Evolutionary conservation across 495 filamentous ascomycete species (phyloP), one percentile per base, ranked within the genome.

Genomic region (Astrocystis sublimbata): DNA sequence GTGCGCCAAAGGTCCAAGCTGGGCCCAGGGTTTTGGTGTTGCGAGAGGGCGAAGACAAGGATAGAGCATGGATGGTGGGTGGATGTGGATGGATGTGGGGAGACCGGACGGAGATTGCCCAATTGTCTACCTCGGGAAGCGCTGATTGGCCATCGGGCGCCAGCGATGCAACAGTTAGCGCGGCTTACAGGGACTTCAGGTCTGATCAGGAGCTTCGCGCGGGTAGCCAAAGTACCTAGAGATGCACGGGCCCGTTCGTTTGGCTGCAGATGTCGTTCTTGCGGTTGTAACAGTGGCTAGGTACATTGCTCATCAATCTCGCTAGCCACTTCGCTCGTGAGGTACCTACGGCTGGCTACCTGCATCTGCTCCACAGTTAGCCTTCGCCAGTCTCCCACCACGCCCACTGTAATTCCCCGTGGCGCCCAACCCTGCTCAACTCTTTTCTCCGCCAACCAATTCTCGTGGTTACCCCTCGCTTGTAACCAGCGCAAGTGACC

Each of bases 1-100:
- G 57, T 56, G 51, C 51, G 61, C 63, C 64, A 65, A 59, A 63
- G 21, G 63, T 50, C 50, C 43, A 36, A 49, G 43, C 33, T 35
- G 38, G 17, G 31, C 21, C 31, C 9, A 35, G 36, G 12, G 45
- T 51, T 40, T 49, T 51, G 45, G 46, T 52, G 46, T 42, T 41
- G 43, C 9, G 58, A 54, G 21, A 38, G 53, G 3, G 47, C 35
- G 21, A 23, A n/a, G 28, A 30, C 10, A 49, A 15, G 4, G 2
- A 4, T 8, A 35, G 57, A 49, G 35, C 46, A 33, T 43, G 47
- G 33, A 6, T 36, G 12, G 35, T n/a, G 21, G 33, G n/a, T n/a
- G n/a, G n/a, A n/a, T n/a, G n/a, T n/a, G n/a, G n/a, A n/a, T n/a
- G n/a, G n/a, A n/a, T 52, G 35, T 15, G 58, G 35, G 58, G 23